Percentiles rank a stretch among this genome's conserved stretches.
Evolutionary conservation across 2,329 filamentous ascomycete genomes (phyloP).

Genomic region (Epichloe coenophiala): DNA sequence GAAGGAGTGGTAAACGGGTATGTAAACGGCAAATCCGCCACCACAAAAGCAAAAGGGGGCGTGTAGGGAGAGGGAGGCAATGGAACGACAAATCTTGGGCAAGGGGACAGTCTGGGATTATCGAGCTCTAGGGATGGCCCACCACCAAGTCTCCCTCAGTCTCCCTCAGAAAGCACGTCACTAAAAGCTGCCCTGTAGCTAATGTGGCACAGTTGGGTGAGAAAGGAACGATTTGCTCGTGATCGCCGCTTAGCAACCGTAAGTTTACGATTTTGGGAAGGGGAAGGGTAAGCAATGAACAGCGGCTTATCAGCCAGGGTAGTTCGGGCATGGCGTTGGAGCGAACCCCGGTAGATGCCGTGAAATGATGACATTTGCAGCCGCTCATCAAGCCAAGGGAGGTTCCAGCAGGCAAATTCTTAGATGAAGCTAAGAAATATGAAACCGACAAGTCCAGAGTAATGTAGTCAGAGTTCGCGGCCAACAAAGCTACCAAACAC

Average conservation of each 20-base stretch:
- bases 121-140: background rate
- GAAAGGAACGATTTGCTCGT: background rate
- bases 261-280: background rate
- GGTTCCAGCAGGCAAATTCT: background rate
- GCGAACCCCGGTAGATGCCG: background rate
- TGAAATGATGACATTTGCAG: background rate
- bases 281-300: no score
- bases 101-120: background rate
- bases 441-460: background rate
- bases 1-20: background rate
- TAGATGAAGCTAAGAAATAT: background rate
- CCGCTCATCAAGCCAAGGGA: background rate
- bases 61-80: background rate
- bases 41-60: slow-evolving; percentile 4
- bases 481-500: background rate
- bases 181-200: background rate
- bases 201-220: background rate
- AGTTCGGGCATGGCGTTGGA: slow-evolving; percentile 1
- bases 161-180: background rate
- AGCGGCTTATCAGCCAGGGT: background rate
- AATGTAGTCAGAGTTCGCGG: background rate
- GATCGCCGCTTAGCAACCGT: background rate
- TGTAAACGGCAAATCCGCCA: slow-evolving; percentile 2
- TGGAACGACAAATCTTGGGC: background rate
- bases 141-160: background rate